Conservation (phyloP, 1,139 yeast species). For the Geotrichum cucujoidarum region DNA sequence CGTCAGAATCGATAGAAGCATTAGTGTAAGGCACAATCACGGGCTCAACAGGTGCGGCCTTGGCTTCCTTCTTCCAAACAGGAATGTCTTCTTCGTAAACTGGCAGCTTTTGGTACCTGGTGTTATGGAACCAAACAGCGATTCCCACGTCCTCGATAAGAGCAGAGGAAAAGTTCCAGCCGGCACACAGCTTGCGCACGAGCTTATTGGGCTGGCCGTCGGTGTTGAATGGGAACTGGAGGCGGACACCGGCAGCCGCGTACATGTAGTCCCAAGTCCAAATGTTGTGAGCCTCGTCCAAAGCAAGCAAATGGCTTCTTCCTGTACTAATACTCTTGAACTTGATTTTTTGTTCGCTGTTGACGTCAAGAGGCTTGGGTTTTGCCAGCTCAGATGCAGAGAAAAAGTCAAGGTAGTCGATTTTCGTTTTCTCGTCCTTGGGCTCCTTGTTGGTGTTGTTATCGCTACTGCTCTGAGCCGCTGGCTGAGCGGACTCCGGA, state of each 20-base stretch:
- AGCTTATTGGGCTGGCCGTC: conserved; percentile 18
- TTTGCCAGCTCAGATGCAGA: neutral
- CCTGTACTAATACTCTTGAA: conserved; percentile 58
- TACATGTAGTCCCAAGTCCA: conserved; percentile 57
- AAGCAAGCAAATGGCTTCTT: conserved; percentile 59
- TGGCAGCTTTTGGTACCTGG: conserved; percentile 38
- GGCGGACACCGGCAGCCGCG: conserved; percentile 42
- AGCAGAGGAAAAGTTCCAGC: conserved; percentile 63
- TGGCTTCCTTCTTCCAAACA: conserved; percentile 2
- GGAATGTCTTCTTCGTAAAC: conserved; percentile 42
- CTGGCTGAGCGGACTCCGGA: neutral
- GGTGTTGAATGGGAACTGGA: conserved; percentile 39
- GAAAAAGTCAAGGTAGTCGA: conserved; percentile 5
- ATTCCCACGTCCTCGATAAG: conserved; percentile 51
- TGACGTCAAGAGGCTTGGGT: conserved; percentile 7
- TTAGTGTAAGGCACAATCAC: conserved; percentile 22
- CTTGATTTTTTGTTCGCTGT: conserved; percentile 22
- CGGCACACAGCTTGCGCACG: conserved; percentile 51
- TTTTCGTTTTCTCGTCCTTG: neutral
- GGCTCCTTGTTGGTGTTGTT: neutral
- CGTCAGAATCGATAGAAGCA: conserved; percentile 30
- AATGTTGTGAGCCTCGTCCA: conserved; percentile 48
- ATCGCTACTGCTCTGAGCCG: neutral
- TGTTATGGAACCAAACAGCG: conserved; percentile 54
- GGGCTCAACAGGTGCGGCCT: conserved; percentile 15